Conservation (phyloP, 176 grass and related monocot species). For the Rhipidocladum racemiflorum region DNA sequence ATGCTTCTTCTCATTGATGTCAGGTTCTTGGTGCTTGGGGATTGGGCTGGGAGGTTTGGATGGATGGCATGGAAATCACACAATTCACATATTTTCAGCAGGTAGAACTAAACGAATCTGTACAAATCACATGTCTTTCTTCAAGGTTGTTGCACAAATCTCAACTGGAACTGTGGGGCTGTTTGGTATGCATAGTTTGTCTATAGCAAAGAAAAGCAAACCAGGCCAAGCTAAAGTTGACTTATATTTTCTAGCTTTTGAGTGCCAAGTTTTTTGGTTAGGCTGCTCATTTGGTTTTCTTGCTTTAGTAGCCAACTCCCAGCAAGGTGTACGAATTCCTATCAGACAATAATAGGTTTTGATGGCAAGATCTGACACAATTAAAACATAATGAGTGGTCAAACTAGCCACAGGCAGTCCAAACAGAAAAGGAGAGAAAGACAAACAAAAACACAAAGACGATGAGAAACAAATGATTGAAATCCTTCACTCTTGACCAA, state of each 20-base stretch:
- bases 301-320: background rate
- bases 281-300: background rate
- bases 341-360: background rate
- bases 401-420: background rate
- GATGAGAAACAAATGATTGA: background rate
- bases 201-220: background rate
- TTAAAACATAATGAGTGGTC: background rate
- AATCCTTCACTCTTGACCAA: background rate
- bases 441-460: background rate
- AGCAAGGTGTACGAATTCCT: background rate
- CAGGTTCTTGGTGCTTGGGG: constrained; percentile 99
- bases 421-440: background rate
- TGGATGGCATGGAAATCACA: constrained; percentile 99
- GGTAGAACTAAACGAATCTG: constrained; percentile 28
- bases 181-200: background rate
- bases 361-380: background rate
- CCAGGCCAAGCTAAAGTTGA: background rate
- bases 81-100: constrained; percentile 99
- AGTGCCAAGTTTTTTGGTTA: background rate
- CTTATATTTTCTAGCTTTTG: background rate
- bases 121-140: background rate
- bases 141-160: constrained; percentile 25
- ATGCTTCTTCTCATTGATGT: background rate
- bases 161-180: background rate
- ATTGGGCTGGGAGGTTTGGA: constrained; percentile 98